phyloP scores from a whole-genome alignment of 2,329 filamentous ascomycete genomes.

The Colletotrichum limetticola region DNA sequence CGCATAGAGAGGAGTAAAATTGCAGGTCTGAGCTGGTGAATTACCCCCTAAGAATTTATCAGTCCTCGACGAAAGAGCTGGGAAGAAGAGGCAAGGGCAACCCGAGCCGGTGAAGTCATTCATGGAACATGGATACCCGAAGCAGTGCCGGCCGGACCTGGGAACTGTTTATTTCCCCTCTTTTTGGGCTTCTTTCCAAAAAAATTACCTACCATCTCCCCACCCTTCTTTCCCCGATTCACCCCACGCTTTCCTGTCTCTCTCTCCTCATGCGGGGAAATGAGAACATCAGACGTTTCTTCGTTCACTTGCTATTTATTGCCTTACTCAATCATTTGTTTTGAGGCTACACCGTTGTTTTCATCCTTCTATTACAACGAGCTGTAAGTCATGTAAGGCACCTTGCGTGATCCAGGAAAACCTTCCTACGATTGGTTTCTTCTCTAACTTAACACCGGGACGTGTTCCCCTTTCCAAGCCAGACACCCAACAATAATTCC shows the following conservation, averaged over 20 bases:
- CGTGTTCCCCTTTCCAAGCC: neutral
- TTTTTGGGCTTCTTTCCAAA: neutral
- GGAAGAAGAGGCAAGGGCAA: neutral
- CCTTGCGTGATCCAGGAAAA: neutral
- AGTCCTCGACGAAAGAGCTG: neutral
- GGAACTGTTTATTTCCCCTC: neutral
- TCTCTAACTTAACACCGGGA: neutral
- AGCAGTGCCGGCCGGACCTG: neutral
- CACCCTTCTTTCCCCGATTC: slow-evolving; percentile 9
- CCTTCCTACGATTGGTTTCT: neutral
- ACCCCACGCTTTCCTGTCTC: slow-evolving; percentile 3
- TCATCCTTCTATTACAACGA: neutral
- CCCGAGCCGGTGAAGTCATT: neutral
- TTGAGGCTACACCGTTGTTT: neutral
- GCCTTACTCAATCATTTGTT: neutral
- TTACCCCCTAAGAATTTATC: neutral
- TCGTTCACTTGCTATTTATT: neutral
- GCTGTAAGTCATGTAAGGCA: neutral
- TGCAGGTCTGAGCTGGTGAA: neutral
- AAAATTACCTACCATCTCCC: neutral
- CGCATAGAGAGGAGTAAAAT: neutral
- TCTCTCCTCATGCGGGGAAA: slow-evolving; percentile 21
- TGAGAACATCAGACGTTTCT: neutral
- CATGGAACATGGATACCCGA: neutral
- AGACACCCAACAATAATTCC: neutral